Conservation (phyloP, 148 eudicot species). For the Chenopodium suecicum region DNA sequence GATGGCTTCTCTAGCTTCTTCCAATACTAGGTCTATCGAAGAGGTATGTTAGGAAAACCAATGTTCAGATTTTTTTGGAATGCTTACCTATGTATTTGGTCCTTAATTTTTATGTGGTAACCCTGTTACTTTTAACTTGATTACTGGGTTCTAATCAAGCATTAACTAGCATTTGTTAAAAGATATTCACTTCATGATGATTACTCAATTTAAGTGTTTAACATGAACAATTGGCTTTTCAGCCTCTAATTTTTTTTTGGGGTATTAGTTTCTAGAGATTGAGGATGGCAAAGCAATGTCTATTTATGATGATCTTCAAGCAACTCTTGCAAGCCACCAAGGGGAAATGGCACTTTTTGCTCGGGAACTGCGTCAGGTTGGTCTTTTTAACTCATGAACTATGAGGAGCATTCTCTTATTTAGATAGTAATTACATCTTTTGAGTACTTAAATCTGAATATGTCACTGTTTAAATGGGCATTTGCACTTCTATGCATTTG, state of each 20-base stretch:
- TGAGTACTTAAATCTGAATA: neutral
- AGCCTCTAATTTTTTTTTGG: neutral
- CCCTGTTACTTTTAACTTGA: neutral
- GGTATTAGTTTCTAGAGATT: slow-evolving; percentile 52
- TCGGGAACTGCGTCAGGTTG: slow-evolving; percentile 87
- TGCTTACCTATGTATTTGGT: neutral
- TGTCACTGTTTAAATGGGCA: neutral
- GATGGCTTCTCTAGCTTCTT: slow-evolving; percentile 63
- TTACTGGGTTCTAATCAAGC: neutral
- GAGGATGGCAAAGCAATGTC: slow-evolving; percentile 64
- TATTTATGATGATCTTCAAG: slow-evolving; percentile 79
- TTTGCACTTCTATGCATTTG: neutral
- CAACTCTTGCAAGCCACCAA: slow-evolving; percentile 67
- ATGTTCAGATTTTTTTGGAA: neutral
- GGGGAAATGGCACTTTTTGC: slow-evolving; percentile 85
- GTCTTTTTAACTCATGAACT: neutral
- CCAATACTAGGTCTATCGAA: slow-evolving; percentile 52
- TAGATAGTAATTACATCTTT: neutral
- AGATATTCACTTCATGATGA: neutral
- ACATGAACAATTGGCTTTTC: neutral
- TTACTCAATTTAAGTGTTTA: neutral
- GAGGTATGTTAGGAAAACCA: slow-evolving; percentile 45
- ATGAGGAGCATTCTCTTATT: neutral
- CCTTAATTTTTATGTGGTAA: neutral
- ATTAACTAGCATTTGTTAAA: neutral